Evolutionary conservation across 2,329 filamentous ascomycete genomes (phyloP).

Genomic region (Capronia epimyces): DNA sequence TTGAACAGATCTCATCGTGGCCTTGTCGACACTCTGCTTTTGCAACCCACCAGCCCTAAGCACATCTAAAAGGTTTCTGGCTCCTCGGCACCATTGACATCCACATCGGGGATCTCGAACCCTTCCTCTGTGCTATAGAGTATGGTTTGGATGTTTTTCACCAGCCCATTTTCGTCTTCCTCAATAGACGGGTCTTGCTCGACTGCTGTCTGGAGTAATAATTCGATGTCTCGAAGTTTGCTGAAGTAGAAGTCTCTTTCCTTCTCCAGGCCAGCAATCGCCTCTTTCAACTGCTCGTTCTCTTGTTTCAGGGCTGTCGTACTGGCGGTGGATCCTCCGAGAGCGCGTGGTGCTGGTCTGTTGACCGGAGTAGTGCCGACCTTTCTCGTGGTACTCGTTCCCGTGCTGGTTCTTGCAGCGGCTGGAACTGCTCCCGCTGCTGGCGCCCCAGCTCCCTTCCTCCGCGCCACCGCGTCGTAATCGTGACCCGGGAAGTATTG

Average conservation of each 20-base stretch:
- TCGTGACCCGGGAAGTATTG: conserved; percentile 96
- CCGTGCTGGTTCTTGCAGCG: conserved; percentile 41
- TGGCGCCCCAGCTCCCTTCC: conserved; percentile 68
- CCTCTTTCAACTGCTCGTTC: conserved; percentile 86
- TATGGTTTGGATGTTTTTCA: conserved; percentile 95
- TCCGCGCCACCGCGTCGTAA: conserved; percentile 81
- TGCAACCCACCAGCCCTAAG: background rate
- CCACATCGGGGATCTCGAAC: conserved; percentile 83
- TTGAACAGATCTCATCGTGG: background rate
- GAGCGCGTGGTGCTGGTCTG: conserved; percentile 30
- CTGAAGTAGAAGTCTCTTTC: conserved; percentile 99
- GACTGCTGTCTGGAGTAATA: conserved; percentile 86
- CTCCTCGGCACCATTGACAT: conserved; percentile 55
- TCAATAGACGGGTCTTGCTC: conserved; percentile 90
- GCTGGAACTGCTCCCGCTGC: conserved; percentile 46
- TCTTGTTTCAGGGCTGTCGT: conserved; percentile 63
- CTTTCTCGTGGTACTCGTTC: conserved; percentile 49
- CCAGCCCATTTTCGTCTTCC: conserved; percentile 83
- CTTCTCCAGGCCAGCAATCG: conserved; percentile 86
- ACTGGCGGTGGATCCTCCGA: conserved; percentile 39
- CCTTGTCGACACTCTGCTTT: background rate
- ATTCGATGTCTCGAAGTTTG: conserved; percentile 94
- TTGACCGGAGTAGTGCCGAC: conserved; percentile 54
- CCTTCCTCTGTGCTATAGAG: conserved; percentile 87
- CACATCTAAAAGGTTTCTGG: conserved; percentile 36